Percentiles rank a stretch among this genome's conserved stretches.
Conservation (phyloP, 1,284 basidiomycete genomes). For the Exobasidium cylindrosporum region DNA sequence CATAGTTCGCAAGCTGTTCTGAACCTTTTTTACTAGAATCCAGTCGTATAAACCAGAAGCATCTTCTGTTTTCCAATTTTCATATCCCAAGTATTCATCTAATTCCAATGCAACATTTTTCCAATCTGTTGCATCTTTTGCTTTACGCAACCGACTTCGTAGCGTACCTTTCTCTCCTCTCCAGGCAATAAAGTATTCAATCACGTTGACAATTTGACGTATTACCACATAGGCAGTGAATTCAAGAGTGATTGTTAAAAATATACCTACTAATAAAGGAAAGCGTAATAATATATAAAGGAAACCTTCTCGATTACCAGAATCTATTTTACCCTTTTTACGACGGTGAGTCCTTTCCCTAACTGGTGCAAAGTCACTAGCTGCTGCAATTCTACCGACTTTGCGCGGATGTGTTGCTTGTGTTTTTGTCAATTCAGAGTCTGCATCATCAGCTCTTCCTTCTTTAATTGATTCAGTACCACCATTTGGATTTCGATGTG, state of each 20-base stretch:
- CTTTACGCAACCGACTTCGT: conserved; percentile 70
- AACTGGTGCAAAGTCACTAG: conserved; percentile 47
- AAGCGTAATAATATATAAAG: conserved; percentile 44
- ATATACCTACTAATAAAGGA: conserved; percentile 66
- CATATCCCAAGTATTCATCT: conserved; percentile 61
- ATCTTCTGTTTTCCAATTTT: conserved; percentile 48
- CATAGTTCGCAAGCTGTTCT: conserved; percentile 65
- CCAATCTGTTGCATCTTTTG: conserved; percentile 75
- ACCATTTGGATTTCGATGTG: background rate
- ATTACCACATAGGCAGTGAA: conserved; percentile 80
- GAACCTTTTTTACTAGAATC: conserved; percentile 52
- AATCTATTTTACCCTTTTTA: conserved; percentile 16
- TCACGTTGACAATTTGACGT: conserved; percentile 70
- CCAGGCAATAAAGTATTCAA: conserved; percentile 61
- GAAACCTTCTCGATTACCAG: conserved; percentile 43
- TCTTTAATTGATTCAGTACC: background rate
- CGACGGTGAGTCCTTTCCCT: conserved; percentile 31
- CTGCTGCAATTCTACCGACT: conserved; percentile 18
- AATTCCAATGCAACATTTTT: conserved; percentile 73
- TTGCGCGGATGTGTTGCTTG: conserved; percentile 1
- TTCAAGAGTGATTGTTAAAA: conserved; percentile 77
- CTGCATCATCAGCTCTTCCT: background rate
- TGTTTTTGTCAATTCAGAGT: conserved; percentile 1
- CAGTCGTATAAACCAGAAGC: conserved; percentile 51
- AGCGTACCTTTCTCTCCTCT: conserved; percentile 76